phyloP scores from a whole-genome alignment of 306 rosid genomes.

The Trifolium repens region DNA sequence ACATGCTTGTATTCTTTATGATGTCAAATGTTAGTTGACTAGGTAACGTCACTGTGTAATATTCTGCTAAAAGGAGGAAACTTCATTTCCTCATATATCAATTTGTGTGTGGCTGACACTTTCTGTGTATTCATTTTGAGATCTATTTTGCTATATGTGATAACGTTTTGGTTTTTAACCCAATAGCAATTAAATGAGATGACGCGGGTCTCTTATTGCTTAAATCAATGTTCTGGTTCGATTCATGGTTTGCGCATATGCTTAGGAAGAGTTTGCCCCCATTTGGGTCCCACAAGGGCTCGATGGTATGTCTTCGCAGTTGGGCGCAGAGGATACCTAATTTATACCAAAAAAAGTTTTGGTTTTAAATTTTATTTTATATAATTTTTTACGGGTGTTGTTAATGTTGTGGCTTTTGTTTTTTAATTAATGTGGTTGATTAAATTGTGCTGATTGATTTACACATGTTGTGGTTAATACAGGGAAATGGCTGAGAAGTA shows the following conservation, averaged over 20 bases:
- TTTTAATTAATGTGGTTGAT: constrained; percentile 15
- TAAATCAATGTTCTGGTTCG: no score
- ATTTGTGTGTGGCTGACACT: not conserved
- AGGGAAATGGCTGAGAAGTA: constrained; percentile 94
- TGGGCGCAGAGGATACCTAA: no score
- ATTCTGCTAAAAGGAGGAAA: not conserved
- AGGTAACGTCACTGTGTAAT: not conserved
- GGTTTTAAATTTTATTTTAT: no score
- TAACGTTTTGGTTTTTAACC: not conserved
- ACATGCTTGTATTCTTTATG: not conserved
- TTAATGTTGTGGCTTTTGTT: not conserved
- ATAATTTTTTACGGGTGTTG: not conserved
- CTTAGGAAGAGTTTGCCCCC: no score
- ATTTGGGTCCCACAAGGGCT: no score
- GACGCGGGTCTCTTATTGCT: no score
- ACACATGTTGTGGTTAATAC: constrained; percentile 18
- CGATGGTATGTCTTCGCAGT: no score
- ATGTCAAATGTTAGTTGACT: not conserved
- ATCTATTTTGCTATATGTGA: constrained; percentile 15
- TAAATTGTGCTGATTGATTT: constrained; percentile 13
- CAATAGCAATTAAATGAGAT: no score
- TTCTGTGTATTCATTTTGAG: constrained; percentile 17
- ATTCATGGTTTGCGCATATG: no score
- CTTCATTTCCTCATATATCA: constrained; percentile 6
- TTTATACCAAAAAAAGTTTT: no score